Evolutionary conservation across 257 asterid species (phyloP).

Genomic region (Primulina eburnea): DNA sequence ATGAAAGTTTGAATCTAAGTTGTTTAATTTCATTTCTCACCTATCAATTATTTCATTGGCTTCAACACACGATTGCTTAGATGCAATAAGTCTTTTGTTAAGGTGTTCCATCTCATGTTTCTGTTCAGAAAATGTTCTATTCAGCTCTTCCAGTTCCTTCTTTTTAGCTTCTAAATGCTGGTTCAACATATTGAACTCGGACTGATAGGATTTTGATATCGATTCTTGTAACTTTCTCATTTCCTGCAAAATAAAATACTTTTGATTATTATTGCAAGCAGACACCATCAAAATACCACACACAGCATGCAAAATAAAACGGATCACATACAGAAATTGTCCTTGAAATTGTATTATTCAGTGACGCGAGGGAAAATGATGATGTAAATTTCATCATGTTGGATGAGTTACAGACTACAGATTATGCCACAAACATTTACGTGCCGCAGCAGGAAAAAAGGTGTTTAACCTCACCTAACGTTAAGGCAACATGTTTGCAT

Average conservation of each 20-base stretch:
- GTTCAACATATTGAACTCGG: slow-evolving; percentile 56
- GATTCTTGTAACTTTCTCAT: slow-evolving; percentile 67
- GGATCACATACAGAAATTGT: background rate
- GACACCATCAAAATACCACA: slow-evolving; percentile 15
- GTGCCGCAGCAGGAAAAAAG: background rate
- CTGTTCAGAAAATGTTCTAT: slow-evolving; percentile 65
- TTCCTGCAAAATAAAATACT: slow-evolving; percentile 48
- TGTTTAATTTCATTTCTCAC: slow-evolving; percentile 42
- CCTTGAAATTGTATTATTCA: background rate
- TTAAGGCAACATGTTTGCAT: background rate
- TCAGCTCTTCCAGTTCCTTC: slow-evolving; percentile 56
- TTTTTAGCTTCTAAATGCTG: slow-evolving; percentile 63
- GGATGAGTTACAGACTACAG: too few species aligned
- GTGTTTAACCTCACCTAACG: background rate
- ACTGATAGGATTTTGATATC: slow-evolving; percentile 60
- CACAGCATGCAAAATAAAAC: slow-evolving; percentile 6
- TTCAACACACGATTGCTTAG: slow-evolving; percentile 74
- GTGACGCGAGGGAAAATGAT: slow-evolving; percentile 4
- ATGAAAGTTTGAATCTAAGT: slow-evolving; percentile 8
- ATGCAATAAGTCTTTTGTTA: slow-evolving; percentile 69
- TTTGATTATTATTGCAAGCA: slow-evolving; percentile 9
- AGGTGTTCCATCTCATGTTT: slow-evolving; percentile 76
- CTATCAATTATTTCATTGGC: slow-evolving; percentile 90
- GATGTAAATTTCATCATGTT: background rate
- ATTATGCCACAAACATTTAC: background rate